Evolutionary conservation across 148 eudicot species (phyloP).

Genomic region (Fagopyrum homotropicum): DNA sequence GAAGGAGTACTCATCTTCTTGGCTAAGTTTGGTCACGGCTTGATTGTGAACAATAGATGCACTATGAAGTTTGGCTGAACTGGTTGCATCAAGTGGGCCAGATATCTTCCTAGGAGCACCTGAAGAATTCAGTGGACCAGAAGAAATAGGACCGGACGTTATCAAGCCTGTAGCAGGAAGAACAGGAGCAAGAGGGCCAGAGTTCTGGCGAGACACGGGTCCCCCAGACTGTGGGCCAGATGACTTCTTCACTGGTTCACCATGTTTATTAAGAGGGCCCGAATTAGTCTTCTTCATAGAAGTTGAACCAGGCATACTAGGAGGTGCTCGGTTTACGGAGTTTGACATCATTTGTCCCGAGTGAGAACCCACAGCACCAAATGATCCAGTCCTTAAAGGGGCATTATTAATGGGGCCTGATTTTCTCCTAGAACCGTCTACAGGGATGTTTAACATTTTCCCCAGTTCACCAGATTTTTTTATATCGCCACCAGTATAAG

Average conservation of each 20-base stretch:
- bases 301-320: constrained; percentile 44
- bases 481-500: constrained; percentile 92
- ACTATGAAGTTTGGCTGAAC: constrained; percentile 48
- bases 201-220: constrained; percentile 58
- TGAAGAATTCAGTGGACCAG: constrained; percentile 82
- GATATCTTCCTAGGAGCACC: constrained; percentile 78
- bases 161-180: constrained; percentile 92
- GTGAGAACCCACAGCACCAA: constrained; percentile 70
- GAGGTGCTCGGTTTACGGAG: constrained; percentile 47
- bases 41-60: constrained; percentile 53
- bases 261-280: constrained; percentile 84
- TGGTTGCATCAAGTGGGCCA: constrained; percentile 64
- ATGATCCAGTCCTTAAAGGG: constrained; percentile 73
- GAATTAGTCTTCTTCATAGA: constrained; percentile 76
- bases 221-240: constrained; percentile 73
- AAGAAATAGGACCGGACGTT: constrained; percentile 82
- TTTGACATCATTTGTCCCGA: constrained; percentile 69
- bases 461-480: constrained; percentile 96
- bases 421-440: constrained; percentile 69
- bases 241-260: constrained; percentile 74
- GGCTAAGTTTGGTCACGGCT: constrained; percentile 78
- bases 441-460: constrained; percentile 81
- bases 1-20: constrained; percentile 65
- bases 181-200: constrained; percentile 76
- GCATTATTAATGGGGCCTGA: constrained; percentile 74